These are phyloP conservation scores for Amylocarpus encephaloides DNA, from an alignment of 2,329 filamentous ascomycete species.

Conservation along the genomic window DNA sequence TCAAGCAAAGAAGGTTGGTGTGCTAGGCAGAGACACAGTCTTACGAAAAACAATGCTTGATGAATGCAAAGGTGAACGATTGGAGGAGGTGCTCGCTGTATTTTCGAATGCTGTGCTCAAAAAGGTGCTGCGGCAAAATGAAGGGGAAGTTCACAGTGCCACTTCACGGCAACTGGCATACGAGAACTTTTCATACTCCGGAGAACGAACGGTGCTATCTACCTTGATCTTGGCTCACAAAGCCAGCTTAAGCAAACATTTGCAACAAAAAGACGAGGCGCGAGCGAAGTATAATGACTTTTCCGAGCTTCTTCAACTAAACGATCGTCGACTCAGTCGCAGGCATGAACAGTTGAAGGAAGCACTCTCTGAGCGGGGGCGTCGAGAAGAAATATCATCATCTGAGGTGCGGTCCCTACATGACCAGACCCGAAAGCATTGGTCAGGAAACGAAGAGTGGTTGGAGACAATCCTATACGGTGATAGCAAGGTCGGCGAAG, in stretches of 20 bases:
- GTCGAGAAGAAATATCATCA: slow-evolving; percentile 15
- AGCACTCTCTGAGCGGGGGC: slow-evolving; percentile 27
- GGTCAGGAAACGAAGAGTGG: slow-evolving; percentile 73
- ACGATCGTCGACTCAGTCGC: slow-evolving; percentile 50
- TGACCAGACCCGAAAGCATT: slow-evolving; percentile 61
- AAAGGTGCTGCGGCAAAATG: slow-evolving; percentile 49
- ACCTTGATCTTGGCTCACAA: slow-evolving; percentile 69
- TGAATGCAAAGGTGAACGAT: slow-evolving; percentile 85
- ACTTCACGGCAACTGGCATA: slow-evolving; percentile 50
- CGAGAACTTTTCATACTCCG: slow-evolving; percentile 52
- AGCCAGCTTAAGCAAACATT: slow-evolving; percentile 52
- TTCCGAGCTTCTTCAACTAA: slow-evolving; percentile 54
- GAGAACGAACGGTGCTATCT: slow-evolving; percentile 49
- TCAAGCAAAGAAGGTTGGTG: slow-evolving; percentile 79
- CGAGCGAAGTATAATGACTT: slow-evolving; percentile 57
- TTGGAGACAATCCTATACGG: slow-evolving; percentile 64
- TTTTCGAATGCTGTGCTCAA: slow-evolving; percentile 82
- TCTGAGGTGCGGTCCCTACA: slow-evolving; percentile 42
- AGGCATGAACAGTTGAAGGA: slow-evolving; percentile 43
- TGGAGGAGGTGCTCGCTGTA: slow-evolving; percentile 76
- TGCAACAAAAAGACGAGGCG: slow-evolving; percentile 55
- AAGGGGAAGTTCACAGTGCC: slow-evolving; percentile 38
- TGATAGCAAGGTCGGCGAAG: slow-evolving; percentile 49
- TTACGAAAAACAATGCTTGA: slow-evolving; percentile 94
- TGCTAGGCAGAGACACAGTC: slow-evolving; percentile 71